Percentiles rank a stretch among this genome's conserved stretches.
Evolutionary conservation across 169 alveolate species (phyloP).

Genomic region (Cryptosporidium xiaoi): DNA sequence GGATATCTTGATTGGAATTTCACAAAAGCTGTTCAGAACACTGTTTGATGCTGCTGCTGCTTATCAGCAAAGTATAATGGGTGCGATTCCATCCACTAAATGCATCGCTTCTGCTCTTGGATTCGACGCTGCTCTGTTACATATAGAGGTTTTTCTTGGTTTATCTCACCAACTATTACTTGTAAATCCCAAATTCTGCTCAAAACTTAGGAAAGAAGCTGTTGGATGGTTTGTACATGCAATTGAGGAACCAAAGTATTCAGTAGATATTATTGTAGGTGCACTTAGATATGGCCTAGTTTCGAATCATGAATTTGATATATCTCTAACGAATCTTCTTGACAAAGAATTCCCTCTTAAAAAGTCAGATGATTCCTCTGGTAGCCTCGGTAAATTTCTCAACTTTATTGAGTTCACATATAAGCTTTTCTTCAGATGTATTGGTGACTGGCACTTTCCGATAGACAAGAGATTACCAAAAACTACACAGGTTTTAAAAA

Average conservation of each 20-base stretch:
- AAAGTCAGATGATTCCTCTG: background rate
- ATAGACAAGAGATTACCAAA: slow-evolving; percentile 25
- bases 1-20: slow-evolving; percentile 59
- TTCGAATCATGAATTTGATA: slow-evolving; percentile 14
- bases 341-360: slow-evolving; percentile 19
- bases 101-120: slow-evolving; percentile 70
- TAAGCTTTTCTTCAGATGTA: slow-evolving; percentile 55
- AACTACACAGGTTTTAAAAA: slow-evolving; percentile 26
- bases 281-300: slow-evolving; percentile 65
- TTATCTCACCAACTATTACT: slow-evolving; percentile 43
- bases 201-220: slow-evolving; percentile 62
- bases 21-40: slow-evolving; percentile 54
- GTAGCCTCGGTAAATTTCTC: background rate
- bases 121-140: slow-evolving; percentile 63
- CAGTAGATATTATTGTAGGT: slow-evolving; percentile 61
- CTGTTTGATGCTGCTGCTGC: slow-evolving; percentile 73
- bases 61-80: slow-evolving; percentile 65
- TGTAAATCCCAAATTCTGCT: slow-evolving; percentile 27
- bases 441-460: slow-evolving; percentile 72
- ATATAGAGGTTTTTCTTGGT: slow-evolving; percentile 52
- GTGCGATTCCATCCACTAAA: slow-evolving; percentile 38
- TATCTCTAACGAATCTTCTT: slow-evolving; percentile 24
- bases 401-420: slow-evolving; percentile 27
- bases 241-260: slow-evolving; percentile 65
- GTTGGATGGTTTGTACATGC: slow-evolving; percentile 66